Percentiles rank a stretch among this genome's conserved stretches.
These are phyloP conservation scores for Umbelopsis sp. DNA, from an alignment of 192 early-diverging fungal species.

Conservation along the genomic window DNA sequence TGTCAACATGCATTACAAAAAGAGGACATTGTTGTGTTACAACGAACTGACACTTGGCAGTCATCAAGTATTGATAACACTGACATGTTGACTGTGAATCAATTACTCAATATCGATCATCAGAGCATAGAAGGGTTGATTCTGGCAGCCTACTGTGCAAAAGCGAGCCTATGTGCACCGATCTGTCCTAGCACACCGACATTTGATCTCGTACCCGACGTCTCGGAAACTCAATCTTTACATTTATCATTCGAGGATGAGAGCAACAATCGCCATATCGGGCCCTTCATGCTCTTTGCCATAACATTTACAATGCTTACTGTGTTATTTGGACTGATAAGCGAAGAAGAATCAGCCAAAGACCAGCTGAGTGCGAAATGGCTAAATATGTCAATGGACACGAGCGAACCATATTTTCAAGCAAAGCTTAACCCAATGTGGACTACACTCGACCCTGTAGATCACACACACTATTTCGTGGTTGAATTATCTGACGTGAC, in stretches of 20 bases:
- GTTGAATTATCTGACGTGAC: neutral
- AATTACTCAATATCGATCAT: neutral
- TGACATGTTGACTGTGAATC: neutral
- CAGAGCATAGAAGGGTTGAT: no score
- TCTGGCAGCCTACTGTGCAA: no score
- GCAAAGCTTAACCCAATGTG: constrained; percentile 20
- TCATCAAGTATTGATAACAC: neutral
- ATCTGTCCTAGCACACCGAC: no score
- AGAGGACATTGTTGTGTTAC: neutral
- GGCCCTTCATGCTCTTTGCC: neutral
- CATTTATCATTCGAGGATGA: neutral
- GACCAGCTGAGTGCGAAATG: constrained; percentile 13
- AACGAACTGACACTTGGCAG: neutral
- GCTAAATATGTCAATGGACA: constrained; percentile 12
- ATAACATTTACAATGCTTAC: neutral
- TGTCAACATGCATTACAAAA: neutral
- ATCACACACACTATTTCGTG: constrained; percentile 11
- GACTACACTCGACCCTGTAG: constrained; percentile 7
- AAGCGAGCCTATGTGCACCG: no score
- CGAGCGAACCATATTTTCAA: constrained; percentile 11
- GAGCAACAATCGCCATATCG: neutral
- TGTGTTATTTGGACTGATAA: neutral
- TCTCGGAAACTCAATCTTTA: neutral
- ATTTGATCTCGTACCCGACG: no score
- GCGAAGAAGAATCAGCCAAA: neutral